These are phyloP conservation scores for Lichtheimia corymbifera DNA, from an alignment of 371 early-diverging fungal species.

Conservation along the genomic window DNA sequence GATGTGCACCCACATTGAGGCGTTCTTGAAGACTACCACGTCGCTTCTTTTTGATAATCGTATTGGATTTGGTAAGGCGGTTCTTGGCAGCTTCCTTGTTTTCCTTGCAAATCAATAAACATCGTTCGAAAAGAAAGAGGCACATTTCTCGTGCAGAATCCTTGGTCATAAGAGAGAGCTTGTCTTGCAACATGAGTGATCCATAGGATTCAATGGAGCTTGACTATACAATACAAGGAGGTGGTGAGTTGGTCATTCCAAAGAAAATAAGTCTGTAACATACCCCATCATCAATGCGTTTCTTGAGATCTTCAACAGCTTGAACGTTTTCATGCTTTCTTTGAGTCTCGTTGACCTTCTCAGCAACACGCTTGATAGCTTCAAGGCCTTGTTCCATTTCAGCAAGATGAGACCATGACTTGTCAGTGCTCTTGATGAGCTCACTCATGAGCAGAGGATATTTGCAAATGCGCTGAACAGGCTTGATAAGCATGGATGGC, in stretches of 20 bases:
- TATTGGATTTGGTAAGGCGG: constrained; percentile 40
- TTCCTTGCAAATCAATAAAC: constrained; percentile 86
- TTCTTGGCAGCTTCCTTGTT: constrained; percentile 43
- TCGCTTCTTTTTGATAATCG: constrained; percentile 48
- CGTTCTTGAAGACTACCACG: constrained; percentile 70
- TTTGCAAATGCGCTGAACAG: constrained; percentile 96
- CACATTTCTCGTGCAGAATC: constrained; percentile 78
- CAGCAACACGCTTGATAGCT: constrained; percentile 85
- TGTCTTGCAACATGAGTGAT: constrained; percentile 78
- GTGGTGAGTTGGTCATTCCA: neutral
- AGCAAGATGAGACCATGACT: constrained; percentile 65
- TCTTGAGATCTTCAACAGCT: constrained; percentile 76
- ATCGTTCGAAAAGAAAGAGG: constrained; percentile 88
- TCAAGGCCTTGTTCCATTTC: constrained; percentile 81
- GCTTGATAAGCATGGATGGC: constrained; percentile 93
- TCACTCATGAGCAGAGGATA: constrained; percentile 91
- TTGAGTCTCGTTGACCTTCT: constrained; percentile 90
- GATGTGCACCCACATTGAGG: constrained; percentile 48
- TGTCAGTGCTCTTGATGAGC: constrained; percentile 77
- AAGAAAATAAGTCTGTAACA: neutral
- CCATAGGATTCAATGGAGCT: constrained; percentile 68
- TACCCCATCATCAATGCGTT: constrained; percentile 40
- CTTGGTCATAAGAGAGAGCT: constrained; percentile 73
- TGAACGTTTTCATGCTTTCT: constrained; percentile 85
- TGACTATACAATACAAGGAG: constrained; percentile 8